Base-by-base conservation (phyloP, 1,284 basidiomycete genomes). In the Microbotryomycetes sp. region DNA sequence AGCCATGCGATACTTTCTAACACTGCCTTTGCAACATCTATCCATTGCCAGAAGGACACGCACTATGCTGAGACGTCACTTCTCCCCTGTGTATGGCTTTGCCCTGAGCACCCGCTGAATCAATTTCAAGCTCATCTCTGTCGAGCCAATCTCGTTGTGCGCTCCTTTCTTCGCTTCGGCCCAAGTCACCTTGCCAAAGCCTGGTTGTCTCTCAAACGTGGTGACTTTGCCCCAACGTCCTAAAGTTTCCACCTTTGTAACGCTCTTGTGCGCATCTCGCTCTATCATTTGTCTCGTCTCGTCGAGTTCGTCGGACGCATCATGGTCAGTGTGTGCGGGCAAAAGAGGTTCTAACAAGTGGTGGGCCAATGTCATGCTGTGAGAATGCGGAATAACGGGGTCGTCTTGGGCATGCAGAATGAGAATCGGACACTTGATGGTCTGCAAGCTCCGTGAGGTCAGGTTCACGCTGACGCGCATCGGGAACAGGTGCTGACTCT, bases 331-430 rank as follows among this genome's bases (percentile, higher is more conserved):
- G 5, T 81, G 65, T 5, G 77, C 64, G 0, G 87, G 85, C 15
- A 89, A 78, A 56, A 81, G 76, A 0, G 83, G 81, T 16, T 83
- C 82, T 27, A 89, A 73, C 62, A 91, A 82, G 0, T 49, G 56
- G 3, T 52, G 15, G 0, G 60, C 52, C 31, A 93, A 80, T 0
- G 78, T 77, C n/a, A 80, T 78, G 0, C 88, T 88, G 73, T 97
- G 92, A 0, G 80, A 77, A 70, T 81, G 76, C 0, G 88, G 88
- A 56, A 96, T 92, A 45, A 90, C 85, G 71, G 79, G 80, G 76
- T 97, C 92, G 72, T 90, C 80, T 67, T 83, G 80, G 1, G 91
- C 84, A 73, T 96, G 91, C 0, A 83, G 83, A 63, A 96, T 81
- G 15, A 94, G 76, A 5, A 91, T 81, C 4, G 86, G 81, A 0